Base-by-base conservation (phyloP, 192 early-diverging fungal species). In the Chytriomyces sp. region DNA sequence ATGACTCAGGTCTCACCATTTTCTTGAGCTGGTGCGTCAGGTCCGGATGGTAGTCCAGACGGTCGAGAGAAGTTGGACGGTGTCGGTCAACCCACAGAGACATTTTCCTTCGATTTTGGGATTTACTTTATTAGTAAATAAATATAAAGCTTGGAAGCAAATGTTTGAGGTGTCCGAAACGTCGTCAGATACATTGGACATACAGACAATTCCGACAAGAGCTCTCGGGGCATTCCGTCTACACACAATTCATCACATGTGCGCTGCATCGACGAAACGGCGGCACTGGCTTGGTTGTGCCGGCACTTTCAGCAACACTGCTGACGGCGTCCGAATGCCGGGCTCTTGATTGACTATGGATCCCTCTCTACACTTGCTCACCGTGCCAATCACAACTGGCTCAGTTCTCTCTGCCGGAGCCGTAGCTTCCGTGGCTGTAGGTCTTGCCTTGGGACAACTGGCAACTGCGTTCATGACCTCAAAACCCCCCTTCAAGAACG, bases 61-160 rank as follows among this genome's bases (percentile, higher is more conserved):
- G 87, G 79, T 93, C 93, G 63, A 99, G 91, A 45, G 87, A 81
- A 65, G 77, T 83, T 45, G 97, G 97, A 50, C 96, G 86, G 84
- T 99, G 91, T 80, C 96, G 96, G 86, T 99, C 97, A 65, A 95
- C 93, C 94, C 94, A 99, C 45, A 99, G 63, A 10, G 77, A 82
- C 81, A 73, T 73, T 45, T 50, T n/a, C n/a, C 23, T 45, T 18
- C n/a, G 67, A 18, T 35, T 65, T 65, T 18, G 18, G 57, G 57
- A 59, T 35, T 35, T 35, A 35, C 35, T 35, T 35, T 35, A 35
- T 2, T 35, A 3, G 35, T 35, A 2, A 35, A 35, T n/a, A n/a
- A n/a, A n/a, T n/a, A 35, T 35, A 35, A 35, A 35, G 35, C 0
- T 35, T 35, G 35, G 35, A 35, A 35, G 35, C 1, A 0, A 35